Conservation (phyloP, 2,329 filamentous ascomycete species). For the Elsinoe ampelina region DNA sequence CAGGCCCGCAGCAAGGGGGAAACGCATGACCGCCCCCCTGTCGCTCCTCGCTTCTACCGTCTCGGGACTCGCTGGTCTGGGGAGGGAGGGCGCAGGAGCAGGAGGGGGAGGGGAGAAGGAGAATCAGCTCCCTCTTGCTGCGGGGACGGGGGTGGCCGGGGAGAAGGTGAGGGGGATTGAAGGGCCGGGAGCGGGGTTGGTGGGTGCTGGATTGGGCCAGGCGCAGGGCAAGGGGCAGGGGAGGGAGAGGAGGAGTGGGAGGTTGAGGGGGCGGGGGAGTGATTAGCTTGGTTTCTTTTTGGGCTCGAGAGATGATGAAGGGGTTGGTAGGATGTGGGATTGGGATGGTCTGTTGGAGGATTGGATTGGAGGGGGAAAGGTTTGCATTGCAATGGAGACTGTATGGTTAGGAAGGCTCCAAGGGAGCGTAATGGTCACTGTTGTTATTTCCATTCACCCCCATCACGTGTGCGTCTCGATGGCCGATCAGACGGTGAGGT, state of each 20-base stretch:
- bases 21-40: background rate
- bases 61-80: too few species aligned
- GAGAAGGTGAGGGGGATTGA: constrained; percentile 5
- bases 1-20: background rate
- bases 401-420: background rate
- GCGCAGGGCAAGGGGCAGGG: background rate
- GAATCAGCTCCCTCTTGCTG: background rate
- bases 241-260: constrained; percentile 12
- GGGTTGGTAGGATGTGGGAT: background rate
- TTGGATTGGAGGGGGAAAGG: background rate
- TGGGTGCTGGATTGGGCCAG: background rate
- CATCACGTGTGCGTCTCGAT: background rate
- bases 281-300: background rate
- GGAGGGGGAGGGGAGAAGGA: constrained; percentile 5
- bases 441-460: background rate
- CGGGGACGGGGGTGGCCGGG: background rate
- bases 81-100: too few species aligned
- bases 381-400: background rate
- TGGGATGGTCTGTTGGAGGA: background rate
- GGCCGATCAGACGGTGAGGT: too few species aligned
- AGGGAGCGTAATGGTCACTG: background rate
- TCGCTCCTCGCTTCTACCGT: background rate
- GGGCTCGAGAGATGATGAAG: background rate
- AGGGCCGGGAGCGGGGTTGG: background rate
- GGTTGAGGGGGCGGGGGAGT: background rate